phyloP scores from a whole-genome alignment of 2,329 filamentous ascomycete species.

The Thielaviopsis ethacetica region DNA sequence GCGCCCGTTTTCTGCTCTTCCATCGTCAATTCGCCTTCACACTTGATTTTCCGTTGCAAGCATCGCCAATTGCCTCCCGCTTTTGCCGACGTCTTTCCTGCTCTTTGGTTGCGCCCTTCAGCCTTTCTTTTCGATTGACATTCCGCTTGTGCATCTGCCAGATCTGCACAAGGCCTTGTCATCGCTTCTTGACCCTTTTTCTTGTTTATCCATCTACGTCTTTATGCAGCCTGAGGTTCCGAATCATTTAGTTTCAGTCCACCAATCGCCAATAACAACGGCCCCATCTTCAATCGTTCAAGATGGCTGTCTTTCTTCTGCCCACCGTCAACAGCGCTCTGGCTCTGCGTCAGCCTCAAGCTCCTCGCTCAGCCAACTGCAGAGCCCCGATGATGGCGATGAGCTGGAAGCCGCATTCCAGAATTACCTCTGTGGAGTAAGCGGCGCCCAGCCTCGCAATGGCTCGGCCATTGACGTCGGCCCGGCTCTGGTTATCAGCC shows the following conservation, averaged over 20 bases:
- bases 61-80: not conserved
- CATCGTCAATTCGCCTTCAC: too few relatives aligned
- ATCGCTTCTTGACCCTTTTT: not conserved
- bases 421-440: slow-evolving; percentile 2
- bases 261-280: not conserved
- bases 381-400: not conserved
- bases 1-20: too few relatives aligned
- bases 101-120: not conserved
- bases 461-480: not conserved
- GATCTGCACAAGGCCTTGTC: slow-evolving; percentile 2
- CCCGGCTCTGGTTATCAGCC: not conserved
- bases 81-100: not conserved
- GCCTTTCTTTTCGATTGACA: not conserved
- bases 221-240: slow-evolving; percentile 1
- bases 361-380: not conserved
- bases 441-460: not conserved
- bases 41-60: too few relatives aligned
- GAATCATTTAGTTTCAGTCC: not conserved
- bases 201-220: not conserved
- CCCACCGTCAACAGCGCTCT: not conserved
- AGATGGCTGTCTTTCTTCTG: not conserved
- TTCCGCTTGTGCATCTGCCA: not conserved
- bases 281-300: not conserved
- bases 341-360: not conserved
- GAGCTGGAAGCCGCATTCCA: slow-evolving; percentile 1